Evolutionary conservation across 2,329 filamentous ascomycete species (phyloP).

Genomic region (Bipolaris cookei): DNA sequence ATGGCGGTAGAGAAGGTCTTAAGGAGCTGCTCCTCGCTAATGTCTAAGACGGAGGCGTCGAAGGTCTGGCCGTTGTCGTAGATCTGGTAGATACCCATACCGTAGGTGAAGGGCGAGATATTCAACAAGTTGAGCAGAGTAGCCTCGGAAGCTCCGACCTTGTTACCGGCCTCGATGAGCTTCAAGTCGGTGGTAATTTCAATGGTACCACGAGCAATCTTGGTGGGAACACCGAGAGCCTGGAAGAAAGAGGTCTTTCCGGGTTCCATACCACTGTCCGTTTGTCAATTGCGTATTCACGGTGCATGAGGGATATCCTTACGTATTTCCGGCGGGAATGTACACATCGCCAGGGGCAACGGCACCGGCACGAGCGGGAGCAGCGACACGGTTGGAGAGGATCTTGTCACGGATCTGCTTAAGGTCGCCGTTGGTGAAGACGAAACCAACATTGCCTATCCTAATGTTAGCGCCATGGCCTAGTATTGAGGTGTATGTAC

Average conservation of each 20-base stretch:
- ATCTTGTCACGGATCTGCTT: conserved; percentile 94
- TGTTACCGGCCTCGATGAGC: conserved; percentile 89
- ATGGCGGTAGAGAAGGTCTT: conserved; percentile 81
- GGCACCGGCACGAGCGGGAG: conserved; percentile 97
- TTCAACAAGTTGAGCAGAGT: conserved; percentile 99
- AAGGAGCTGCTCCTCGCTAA: conserved; percentile 93
- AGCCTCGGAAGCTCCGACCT: conserved; percentile 98
- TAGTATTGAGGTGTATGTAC: conserved; percentile 1
- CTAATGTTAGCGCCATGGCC: conserved; percentile 24
- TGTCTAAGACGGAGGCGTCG: conserved; percentile 83
- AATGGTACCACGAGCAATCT: conserved; percentile 99
- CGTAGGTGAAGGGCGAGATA: conserved; percentile 83
- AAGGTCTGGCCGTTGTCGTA: conserved; percentile 98
- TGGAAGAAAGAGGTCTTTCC: conserved; percentile 99
- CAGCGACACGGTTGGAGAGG: conserved; percentile 94
- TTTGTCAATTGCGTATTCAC: conserved; percentile 22
- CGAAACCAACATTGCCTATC: conserved; percentile 87
- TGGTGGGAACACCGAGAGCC: conserved; percentile 99
- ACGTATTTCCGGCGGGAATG: conserved; percentile 95
- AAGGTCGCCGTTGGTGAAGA: conserved; percentile 98
- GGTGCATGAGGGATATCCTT: conserved; percentile 17
- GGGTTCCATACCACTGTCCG: conserved; percentile 85
- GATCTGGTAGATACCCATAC: conserved; percentile 94
- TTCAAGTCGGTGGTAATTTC: conserved; percentile 98
- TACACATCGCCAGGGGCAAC: conserved; percentile 92